Percentiles rank a stretch among this genome's conserved stretches.
These are phyloP conservation scores for Neurospora cerealis DNA, from an alignment of 495 filamentous ascomycete genomes.

Conservation along the genomic window DNA sequence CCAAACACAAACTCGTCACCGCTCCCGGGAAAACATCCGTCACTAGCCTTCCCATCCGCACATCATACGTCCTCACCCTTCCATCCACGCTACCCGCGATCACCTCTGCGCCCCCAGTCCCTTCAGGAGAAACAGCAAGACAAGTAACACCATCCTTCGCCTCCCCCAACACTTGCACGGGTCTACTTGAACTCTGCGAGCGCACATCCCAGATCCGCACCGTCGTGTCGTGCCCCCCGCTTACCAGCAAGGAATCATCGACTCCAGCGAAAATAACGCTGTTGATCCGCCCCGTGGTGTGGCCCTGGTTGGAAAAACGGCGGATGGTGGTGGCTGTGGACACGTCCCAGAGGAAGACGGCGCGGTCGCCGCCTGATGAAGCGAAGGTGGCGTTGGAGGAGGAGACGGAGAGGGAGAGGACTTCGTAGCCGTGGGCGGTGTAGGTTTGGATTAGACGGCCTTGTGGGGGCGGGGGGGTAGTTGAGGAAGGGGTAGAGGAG, in stretches of 20 bases:
- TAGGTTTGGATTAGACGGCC: slow-evolving; percentile 70
- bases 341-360: slow-evolving; percentile 92
- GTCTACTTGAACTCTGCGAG: slow-evolving; percentile 44
- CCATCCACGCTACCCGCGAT: slow-evolving; percentile 78
- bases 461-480: slow-evolving; percentile 16
- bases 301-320: slow-evolving; percentile 58
- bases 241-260: slow-evolving; percentile 58
- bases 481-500: too few species aligned
- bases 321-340: slow-evolving; percentile 60
- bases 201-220: slow-evolving; percentile 81
- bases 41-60: slow-evolving; percentile 66
- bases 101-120: slow-evolving; percentile 41
- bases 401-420: slow-evolving; percentile 70
- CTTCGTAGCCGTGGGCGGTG: slow-evolving; percentile 79
- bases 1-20: slow-evolving; percentile 61
- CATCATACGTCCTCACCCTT: slow-evolving; percentile 70
- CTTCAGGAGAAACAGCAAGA: slow-evolving; percentile 33
- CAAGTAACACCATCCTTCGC: slow-evolving; percentile 66
- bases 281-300: slow-evolving; percentile 60
- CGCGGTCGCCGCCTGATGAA: slow-evolving; percentile 76
- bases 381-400: slow-evolving; percentile 71
- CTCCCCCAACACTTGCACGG: slow-evolving; percentile 69
- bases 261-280: slow-evolving; percentile 64
- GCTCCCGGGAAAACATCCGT: slow-evolving; percentile 61
- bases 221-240: slow-evolving; percentile 70